Base-by-base conservation (phyloP, 371 early-diverging fungal species). In the Neoconidiobolus thromboides region DNA sequence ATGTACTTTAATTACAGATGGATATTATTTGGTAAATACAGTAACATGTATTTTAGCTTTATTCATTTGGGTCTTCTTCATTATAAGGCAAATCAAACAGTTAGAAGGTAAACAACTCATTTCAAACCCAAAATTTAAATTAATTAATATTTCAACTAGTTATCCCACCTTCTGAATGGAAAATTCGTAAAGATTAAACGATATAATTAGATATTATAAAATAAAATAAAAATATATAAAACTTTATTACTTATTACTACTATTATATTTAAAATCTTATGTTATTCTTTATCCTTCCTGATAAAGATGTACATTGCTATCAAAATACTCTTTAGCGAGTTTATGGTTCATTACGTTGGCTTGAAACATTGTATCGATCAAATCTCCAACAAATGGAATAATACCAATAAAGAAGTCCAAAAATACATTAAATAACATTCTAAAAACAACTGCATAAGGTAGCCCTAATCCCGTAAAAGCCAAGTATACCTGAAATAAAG, bases 21-120 rank as follows among this genome's bases (percentile, higher is more conserved):
- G 96, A 2, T 96, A 91, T 67, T 93, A 86, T 63, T 69, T 75
- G 63, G 90, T 86, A 10, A 82, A 85, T 26, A 72, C 77, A 1
- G 61, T 76, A 5, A 88, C 87, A 62, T 76, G 89, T 0, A 12
- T 81, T 7, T 12, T 85, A 38, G 86, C 88, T 3, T 51, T 84
- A 2, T 39, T 71, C 1, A 61, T 82, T 49, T 72, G 87, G 36
- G 36, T 80, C 14, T 48, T 70, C 1, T 84, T 81, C 56, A 80
- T 92, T 26, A 72, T 74, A 40, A 91, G 89, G 0, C 72, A 75
- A 1, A 78, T 87, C 43, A 68, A 66, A 12, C 67, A 76, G 43
- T 71, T 94, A 40, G 90, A 94, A 64, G 63, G 63, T 63, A 60
- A 43, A 56, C 6, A 14, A 43, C 4, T 49, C 26, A 49, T 49